Base-by-base conservation (phyloP, 176 grass and related monocot species). In the Elymus sibiricus region DNA sequence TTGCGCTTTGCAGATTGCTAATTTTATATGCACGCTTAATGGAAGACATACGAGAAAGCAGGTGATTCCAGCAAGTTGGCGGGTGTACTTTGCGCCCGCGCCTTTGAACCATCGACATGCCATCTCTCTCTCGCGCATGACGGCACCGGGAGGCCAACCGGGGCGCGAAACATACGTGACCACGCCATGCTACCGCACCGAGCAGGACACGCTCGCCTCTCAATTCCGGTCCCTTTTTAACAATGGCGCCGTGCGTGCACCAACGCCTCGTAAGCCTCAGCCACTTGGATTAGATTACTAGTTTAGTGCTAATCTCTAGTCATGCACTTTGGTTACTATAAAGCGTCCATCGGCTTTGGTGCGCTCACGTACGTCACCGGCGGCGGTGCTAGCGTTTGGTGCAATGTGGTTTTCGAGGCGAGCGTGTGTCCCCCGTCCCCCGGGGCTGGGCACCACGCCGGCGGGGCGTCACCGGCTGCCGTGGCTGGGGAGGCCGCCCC, bases 331-430 rank as follows among this genome's bases (percentile, higher is more conserved):
- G 26, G 38, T 73, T 44, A 81, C 61, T 51, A 68, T 29, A 29
- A 29, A 66, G 37, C 29, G 29, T n/a, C 16, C 79, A 53, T n/a
- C 16, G 49, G 40, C 63, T 67, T 81, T 81, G 42, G 0, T 81
- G 42, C 29, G 22, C 21, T 31, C 21, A 8, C 47, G 53, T n/a
- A 34, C 3, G 32, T 34, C 70, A 26, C 7, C 5, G n/a, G 59
- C 26, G 59, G 59, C 2, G 17, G 82, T 42, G 67, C 64, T 79
- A 46, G 83, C 70, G 11, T 4, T 34, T 83, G 35, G 29, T 77
- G 58, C 40, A 16, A 53, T 53, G 49, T 53, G 49, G 49, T 31
- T 79, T 89, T 89, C 40, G 55, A 46, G 51, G 9, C 39, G 81
- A 35, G 42, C 40, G 31, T 0, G 51, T 21, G 17, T 6, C 51